These are phyloP conservation scores for Musa acuminata DNA, from an alignment of 176 grass and related monocot genomes.

Conservation along the genomic window DNA sequence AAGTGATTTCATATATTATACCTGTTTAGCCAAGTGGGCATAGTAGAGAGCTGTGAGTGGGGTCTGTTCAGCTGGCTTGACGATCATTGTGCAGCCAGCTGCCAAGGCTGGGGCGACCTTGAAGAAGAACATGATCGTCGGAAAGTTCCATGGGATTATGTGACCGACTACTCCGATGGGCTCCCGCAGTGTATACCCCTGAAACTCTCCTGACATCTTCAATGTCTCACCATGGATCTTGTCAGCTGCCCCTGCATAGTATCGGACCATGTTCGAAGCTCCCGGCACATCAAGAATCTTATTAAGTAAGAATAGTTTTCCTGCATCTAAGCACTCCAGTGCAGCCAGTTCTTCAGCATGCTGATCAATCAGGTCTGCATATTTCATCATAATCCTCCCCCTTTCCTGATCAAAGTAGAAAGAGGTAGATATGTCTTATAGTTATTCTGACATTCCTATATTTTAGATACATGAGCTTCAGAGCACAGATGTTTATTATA, in stretches of 20 bases:
- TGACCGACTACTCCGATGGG: slow-evolving; percentile 39
- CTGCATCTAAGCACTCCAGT: slow-evolving; percentile 2
- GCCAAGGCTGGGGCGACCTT: slow-evolving; percentile 12
- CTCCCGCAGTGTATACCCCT: slow-evolving; percentile 36
- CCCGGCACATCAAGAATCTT: background rate
- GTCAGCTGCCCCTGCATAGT: slow-evolving; percentile 8
- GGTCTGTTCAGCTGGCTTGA: slow-evolving; percentile 19
- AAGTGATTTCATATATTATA: background rate
- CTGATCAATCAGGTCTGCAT: slow-evolving; percentile 4
- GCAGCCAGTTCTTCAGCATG: background rate
- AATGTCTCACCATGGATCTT: slow-evolving; percentile 15
- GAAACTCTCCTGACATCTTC: background rate
- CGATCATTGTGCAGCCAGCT: slow-evolving; percentile 18
- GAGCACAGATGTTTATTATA: no score
- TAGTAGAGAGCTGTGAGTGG: slow-evolving; percentile 18
- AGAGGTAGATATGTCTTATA: background rate
- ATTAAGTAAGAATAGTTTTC: background rate
- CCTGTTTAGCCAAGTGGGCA: slow-evolving; percentile 15
- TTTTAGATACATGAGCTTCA: background rate
- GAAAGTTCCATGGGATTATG: slow-evolving; percentile 53
- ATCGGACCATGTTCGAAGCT: background rate
- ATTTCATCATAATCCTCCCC: slow-evolving; percentile 15
- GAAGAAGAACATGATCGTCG: slow-evolving; percentile 1
- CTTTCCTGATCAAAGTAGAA: background rate
- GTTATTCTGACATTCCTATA: background rate